Base-by-base conservation (phyloP, 176 grass and related monocot species). In the Aechmea fasciata region DNA sequence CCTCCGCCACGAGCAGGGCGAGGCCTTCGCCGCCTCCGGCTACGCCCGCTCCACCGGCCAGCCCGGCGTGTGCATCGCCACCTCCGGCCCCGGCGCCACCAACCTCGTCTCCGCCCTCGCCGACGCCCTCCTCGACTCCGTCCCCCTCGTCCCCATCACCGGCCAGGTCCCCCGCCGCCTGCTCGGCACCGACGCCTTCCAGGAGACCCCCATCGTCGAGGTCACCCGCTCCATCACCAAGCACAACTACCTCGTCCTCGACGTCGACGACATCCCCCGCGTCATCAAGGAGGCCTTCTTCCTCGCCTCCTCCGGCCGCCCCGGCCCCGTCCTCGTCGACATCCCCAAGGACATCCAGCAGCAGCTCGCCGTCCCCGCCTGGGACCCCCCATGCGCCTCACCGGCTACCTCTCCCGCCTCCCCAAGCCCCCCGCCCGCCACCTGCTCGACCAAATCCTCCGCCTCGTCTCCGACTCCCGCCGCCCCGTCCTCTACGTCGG, bases 161-260 rank as follows among this genome's bases (percentile, higher is more conserved):
- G 94, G 94, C 0, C 94, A 99, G 89, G 94, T 99, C 15, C 89
- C 94, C 12, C 86, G 94, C 49, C 89, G 94, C 77, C 93, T 99
- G 94, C 93, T 99, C 17, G 94, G 94, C 13, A 99, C 94, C 4
- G 94, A 99, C 50, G 94, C 94, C 62, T 99, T 99, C 82, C 94
- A 99, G 53, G 94, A 99, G 77, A 99, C 94, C 63, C 94, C 94
- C 3, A 99, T 99, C 24, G 94, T 99, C 9, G 94, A 99, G 87
- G 94, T 93, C 66, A 99, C 89, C n/a, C 90, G 89, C 73, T 93
- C 89, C 74, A 93, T 99, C 76, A 99, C 94, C 73, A 99, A 99
- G 78, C 94, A 99, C 74, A 99, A 90, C 41, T 99, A 99, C 72
- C 84, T 93, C 1, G 86, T 92, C 23, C 86, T 97, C 2, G 72